Conservation (phyloP, 1,284 basidiomycete genomes). For the Papiliotrema nemorosa region DNA sequence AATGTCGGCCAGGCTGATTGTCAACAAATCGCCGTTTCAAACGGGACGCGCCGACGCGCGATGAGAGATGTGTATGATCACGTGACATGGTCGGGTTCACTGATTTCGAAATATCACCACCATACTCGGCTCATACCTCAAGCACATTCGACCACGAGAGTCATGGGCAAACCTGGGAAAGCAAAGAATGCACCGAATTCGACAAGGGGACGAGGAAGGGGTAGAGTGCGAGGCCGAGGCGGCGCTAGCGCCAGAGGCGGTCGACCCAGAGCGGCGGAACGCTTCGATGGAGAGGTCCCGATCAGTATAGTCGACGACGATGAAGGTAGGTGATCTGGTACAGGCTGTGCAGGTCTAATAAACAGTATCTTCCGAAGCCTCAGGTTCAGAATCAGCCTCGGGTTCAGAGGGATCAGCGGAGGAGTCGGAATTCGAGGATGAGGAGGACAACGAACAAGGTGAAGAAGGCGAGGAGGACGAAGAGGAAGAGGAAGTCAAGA, state of each 20-base stretch:
- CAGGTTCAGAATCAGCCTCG: constrained; percentile 12
- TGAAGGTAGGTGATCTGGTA: constrained; percentile 21
- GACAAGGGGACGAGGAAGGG: constrained; percentile 28
- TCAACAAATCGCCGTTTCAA: background rate
- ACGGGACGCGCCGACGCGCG: background rate
- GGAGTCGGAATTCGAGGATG: constrained; percentile 18
- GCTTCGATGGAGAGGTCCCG: background rate
- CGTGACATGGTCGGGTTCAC: no score
- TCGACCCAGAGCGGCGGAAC: constrained; percentile 20
- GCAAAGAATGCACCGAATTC: constrained; percentile 24
- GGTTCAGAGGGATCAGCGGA: constrained; percentile 5
- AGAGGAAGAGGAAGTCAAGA: constrained; percentile 39
- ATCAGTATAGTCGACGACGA: constrained; percentile 17
- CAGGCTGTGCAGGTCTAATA: background rate
- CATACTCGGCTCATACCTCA: background rate
- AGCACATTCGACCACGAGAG: no score
- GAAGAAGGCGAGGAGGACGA: constrained; percentile 32
- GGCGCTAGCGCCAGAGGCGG: constrained; percentile 21
- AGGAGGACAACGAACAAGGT: constrained; percentile 27
- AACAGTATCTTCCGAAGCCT: constrained; percentile 7
- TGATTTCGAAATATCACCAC: background rate
- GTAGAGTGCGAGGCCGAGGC: constrained; percentile 17
- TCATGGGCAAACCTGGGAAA: constrained; percentile 42
- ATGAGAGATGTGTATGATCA: no score
- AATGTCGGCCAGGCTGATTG: no score